Conservation (phyloP, 75 land plant species). For the Picea sitchensis region DNA sequence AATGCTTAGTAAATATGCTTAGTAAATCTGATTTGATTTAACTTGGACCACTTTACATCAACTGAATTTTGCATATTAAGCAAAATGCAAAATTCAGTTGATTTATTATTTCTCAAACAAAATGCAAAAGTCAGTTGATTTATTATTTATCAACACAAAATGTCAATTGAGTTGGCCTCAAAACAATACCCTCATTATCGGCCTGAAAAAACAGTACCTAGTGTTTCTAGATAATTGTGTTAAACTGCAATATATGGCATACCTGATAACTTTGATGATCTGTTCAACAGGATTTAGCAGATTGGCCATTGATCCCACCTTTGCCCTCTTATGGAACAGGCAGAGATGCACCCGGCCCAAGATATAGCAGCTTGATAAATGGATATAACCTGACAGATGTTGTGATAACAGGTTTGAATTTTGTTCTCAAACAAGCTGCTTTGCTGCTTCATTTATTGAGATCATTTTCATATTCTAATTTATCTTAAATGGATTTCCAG, state of each 20-base stretch:
- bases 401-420: conserved; percentile 46
- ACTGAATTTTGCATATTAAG: no score
- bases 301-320: conserved; percentile 53
- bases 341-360: conserved; percentile 49
- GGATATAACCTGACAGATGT: conserved; percentile 77
- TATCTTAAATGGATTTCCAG: conserved; percentile 19
- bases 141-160: no score
- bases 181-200: no score
- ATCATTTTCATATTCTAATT: neutral
- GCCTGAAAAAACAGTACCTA: no score
- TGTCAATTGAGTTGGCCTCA: no score
- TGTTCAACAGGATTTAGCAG: conserved; percentile 33
- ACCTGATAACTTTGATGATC: conserved; percentile 41
- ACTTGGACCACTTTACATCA: no score
- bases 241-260: conserved; percentile 37
- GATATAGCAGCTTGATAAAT: conserved; percentile 49
- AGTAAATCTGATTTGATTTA: no score
- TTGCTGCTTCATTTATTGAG: neutral
- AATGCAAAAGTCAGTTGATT: no score
- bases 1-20: no score
- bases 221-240: no score
- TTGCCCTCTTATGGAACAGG: conserved; percentile 76
- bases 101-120: no score
- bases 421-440: neutral
- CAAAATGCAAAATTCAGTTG: no score